phyloP scores from a whole-genome alignment of 2,329 filamentous ascomycete species.

The Fusarium abutilonis region DNA sequence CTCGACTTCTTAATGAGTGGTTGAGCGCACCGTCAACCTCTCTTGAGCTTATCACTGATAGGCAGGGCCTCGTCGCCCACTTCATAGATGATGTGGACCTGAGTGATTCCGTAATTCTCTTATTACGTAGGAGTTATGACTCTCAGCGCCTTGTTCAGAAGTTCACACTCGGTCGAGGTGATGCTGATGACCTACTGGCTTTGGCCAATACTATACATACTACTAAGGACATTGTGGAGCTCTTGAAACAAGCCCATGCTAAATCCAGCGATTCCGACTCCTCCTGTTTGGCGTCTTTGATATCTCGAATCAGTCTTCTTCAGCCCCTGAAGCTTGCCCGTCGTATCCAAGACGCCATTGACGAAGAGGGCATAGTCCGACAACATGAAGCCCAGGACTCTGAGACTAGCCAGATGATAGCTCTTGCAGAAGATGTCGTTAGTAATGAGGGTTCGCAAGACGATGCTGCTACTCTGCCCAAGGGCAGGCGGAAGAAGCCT shows the following conservation, averaged over 20 bases:
- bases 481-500: constrained; percentile 58
- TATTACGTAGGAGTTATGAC: constrained; percentile 82
- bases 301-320: constrained; percentile 70
- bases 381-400: constrained; percentile 81
- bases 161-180: constrained; percentile 91
- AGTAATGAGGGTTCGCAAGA: constrained; percentile 71
- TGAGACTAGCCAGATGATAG: constrained; percentile 74
- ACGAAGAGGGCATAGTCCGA: constrained; percentile 88
- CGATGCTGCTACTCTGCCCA: constrained; percentile 64
- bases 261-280: constrained; percentile 16
- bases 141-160: constrained; percentile 91
- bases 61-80: constrained; percentile 82
- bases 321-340: constrained; percentile 74
- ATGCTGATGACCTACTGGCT: constrained; percentile 87
- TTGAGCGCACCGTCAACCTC: constrained; percentile 93
- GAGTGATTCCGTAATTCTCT: constrained; percentile 72
- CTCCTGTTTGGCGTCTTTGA: constrained; percentile 57
- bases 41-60: constrained; percentile 76
- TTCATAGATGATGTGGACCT: constrained; percentile 75
- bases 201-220: constrained; percentile 83
- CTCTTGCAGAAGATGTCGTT: constrained; percentile 77
- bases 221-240: constrained; percentile 70
- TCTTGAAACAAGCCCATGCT: constrained; percentile 51
- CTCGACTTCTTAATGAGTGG: constrained; percentile 83
- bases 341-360: constrained; percentile 80